Evolutionary conservation across 371 early-diverging fungal species (phyloP), one percentile per base, ranked within the genome.

Genomic region (Apophysomyces ossiformis): DNA sequence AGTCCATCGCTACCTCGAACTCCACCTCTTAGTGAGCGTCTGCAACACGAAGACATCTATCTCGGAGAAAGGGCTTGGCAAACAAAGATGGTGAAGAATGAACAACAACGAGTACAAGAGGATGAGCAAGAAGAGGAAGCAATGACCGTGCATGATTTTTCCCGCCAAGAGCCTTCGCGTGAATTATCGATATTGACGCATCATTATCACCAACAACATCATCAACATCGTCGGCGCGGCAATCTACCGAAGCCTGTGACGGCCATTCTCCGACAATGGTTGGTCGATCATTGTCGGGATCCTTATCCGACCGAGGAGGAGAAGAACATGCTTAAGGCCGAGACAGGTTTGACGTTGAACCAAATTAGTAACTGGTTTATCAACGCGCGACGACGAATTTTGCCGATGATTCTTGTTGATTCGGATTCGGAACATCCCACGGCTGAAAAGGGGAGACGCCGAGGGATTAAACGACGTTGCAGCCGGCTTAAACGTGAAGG

Each of bases 321-420:
- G 86, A 97, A 69, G 89, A 91, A 43, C 77, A 96, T 60, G 97
- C 97, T 37, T 77, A 94, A 66, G 95, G 96, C 4, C 85, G 93
- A 62, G 89, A 87, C 68, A 90, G 94, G 78, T 72, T 95, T 64
- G 95, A 98, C 73, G 1, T 59, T 87, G 64, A 86, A 85, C 56
- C 93, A 93, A 70, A 87, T 92, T 58, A 91, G 90, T 58, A 90
- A 93, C 71, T 93, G 93, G 93, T 93, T 93, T 66, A 91, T 93
- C 60, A 93, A 93, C 76, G 92, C 92, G 0, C 70, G 93, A 7
- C 73, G 93, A 57, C 84, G 92, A 54, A 79, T 78, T 35, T 44
- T 84, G 65, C 74, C 65, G n/a, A 60, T 68, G 68, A 70, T 70
- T 56, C 57, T 50, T 4, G 21, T 50, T 8, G 54, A 50, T 21